A percentile compares a stretch with the other conserved stretches of the same genome.
Conservation (phyloP, 2,329 filamentous ascomycete genomes). For the Byssochlamys sp. region DNA sequence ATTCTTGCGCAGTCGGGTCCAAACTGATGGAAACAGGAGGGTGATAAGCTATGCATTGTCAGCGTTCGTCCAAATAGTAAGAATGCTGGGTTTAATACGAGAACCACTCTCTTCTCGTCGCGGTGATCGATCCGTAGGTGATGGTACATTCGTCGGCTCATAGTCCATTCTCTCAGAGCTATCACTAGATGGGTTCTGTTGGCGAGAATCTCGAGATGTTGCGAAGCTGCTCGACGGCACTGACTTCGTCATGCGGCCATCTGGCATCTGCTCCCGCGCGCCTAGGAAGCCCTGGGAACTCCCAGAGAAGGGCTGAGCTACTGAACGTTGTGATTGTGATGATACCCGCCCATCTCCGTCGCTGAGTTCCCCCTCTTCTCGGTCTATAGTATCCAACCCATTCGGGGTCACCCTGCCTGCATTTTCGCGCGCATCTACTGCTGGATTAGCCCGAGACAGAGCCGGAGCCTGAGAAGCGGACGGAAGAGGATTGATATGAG, state of each 20-base stretch:
- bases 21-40: conserved; percentile 20
- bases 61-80: conserved; percentile 7
- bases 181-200: not conserved
- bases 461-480: not conserved
- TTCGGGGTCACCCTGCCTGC: conserved; percentile 12
- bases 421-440: conserved; percentile 5
- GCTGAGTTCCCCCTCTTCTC: conserved; percentile 69
- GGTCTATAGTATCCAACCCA: conserved; percentile 31
- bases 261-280: not conserved
- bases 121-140: conserved; percentile 11
- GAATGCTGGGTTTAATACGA: conserved; percentile 14
- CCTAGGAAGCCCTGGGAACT: not conserved
- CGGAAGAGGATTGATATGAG: conserved; percentile 6
- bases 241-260: not conserved
- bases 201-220: not conserved
- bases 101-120: conserved; percentile 23
- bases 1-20: conserved; percentile 5
- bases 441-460: conserved; percentile 5
- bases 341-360: conserved; percentile 55
- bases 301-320: not conserved
- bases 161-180: conserved; percentile 4
- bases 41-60: conserved; percentile 24
- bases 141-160: conserved; percentile 19
- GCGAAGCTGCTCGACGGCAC: not conserved
- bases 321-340: not conserved